Evolutionary conservation across 345 rosid species (phyloP), one percentile per base, ranked within the genome.

Genomic region (Gossypium thurberi): DNA sequence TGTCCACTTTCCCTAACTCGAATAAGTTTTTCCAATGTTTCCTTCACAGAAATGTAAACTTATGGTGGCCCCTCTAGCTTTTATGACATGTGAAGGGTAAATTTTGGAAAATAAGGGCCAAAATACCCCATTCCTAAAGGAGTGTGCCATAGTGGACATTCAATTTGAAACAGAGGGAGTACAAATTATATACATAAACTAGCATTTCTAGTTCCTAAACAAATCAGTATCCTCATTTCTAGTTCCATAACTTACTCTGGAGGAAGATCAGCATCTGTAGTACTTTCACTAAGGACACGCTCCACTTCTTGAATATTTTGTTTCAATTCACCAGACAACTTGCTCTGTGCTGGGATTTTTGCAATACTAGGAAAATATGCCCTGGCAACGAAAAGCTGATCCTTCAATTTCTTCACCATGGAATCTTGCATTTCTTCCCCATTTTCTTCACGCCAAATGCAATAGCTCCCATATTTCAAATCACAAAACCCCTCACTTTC

Each of bases 311-410:
- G 99, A 78, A 95, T 95, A 76, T 86, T 92, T 81, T 86, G 97
- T 81, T 71, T 91, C 85, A 95, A 42, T 83, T 93, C 99, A 69
- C 77, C 88, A 74, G 98, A 82, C 74, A 95, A 81, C 76, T 85
- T 86, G 80, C 71, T 84, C 79, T 91, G 93, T 58, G 84, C 77
- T 77, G 91, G 97, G 80, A 95, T 87, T 78, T 95, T 95, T 50
- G 98, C 98, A 83, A 95, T 87, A 71, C 82, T 95, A 61, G 99
- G 99, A 81, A 81, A 95, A 84, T 95, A 95, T 80, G 99, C 90
- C 77, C 99, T 87, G 71, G 97, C 97, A 56, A 87, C 93, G 79
- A 95, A 95, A 71, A 95, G 96, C 76, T 77, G 88, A 77, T 92
- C 99, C 63, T 59, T 59, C 63, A 59, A 26, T 59, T 59, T 59